Conservation (phyloP, 371 early-diverging fungal species). For the Enteropsectra breve region DNA sequence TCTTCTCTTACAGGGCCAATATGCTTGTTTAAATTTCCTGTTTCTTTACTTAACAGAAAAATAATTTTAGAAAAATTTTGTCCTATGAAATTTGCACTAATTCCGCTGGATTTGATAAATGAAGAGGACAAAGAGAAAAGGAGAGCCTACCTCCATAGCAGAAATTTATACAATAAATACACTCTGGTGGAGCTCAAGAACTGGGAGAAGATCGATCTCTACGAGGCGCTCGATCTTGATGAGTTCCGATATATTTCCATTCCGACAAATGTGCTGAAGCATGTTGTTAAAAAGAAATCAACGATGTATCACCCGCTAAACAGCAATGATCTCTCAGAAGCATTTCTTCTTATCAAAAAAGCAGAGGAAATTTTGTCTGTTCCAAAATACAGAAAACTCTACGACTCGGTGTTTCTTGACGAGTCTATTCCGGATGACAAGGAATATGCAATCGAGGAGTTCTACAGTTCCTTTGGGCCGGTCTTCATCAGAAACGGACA, state of each 20-base stretch:
- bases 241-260: slow-evolving; percentile 30
- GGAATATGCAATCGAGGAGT: slow-evolving; percentile 70
- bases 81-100: neutral
- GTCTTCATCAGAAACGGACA: slow-evolving; percentile 72
- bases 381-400: slow-evolving; percentile 77
- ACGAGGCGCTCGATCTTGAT: slow-evolving; percentile 53
- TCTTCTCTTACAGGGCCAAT: no score
- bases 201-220: slow-evolving; percentile 53
- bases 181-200: slow-evolving; percentile 47
- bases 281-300: slow-evolving; percentile 39
- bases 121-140: slow-evolving; percentile 16
- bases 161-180: slow-evolving; percentile 52
- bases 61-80: no score
- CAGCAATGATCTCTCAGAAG: slow-evolving; percentile 36
- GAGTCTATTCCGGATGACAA: slow-evolving; percentile 61
- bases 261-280: slow-evolving; percentile 32
- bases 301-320: slow-evolving; percentile 55
- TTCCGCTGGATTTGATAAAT: neutral
- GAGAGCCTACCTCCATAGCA: slow-evolving; percentile 19
- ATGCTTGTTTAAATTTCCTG: no score
- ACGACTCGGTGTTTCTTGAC: slow-evolving; percentile 80
- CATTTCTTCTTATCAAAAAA: slow-evolving; percentile 48
- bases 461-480: slow-evolving; percentile 72
- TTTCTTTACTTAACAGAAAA: no score
- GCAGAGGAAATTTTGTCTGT: slow-evolving; percentile 83